Conservation (phyloP, 2,329 filamentous ascomycete species). For the Trichoderma lentiforme region DNA sequence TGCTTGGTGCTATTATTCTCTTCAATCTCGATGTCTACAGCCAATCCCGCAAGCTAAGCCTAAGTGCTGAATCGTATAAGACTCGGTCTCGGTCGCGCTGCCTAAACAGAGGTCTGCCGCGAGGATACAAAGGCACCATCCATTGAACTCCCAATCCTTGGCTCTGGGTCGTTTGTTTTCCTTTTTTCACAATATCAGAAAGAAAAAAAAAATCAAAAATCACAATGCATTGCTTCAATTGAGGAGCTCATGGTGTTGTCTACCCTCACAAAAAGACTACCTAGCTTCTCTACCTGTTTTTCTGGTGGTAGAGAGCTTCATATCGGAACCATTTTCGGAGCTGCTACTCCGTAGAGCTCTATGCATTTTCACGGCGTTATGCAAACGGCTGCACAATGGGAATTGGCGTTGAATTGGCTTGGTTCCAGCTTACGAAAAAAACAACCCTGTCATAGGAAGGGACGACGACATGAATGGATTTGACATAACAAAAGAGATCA, state of each 20-base stretch:
- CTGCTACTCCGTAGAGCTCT: background rate
- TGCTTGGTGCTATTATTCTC: conserved; percentile 33
- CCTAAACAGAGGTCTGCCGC: conserved; percentile 22
- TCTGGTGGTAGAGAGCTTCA: background rate
- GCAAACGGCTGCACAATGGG: background rate
- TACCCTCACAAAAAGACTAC: conserved; percentile 21
- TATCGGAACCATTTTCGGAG: background rate
- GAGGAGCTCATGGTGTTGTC: conserved; percentile 16
- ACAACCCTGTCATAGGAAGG: conserved; percentile 19
- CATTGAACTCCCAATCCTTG: background rate
- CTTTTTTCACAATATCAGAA: conserved; percentile 22
- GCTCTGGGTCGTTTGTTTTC: background rate
- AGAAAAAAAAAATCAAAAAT: conserved; percentile 18
- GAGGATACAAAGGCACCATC: conserved; percentile 17
- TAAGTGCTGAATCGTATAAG: conserved; percentile 22
- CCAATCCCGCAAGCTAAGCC: conserved; percentile 13
- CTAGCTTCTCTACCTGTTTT: background rate
- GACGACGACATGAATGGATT: conserved; percentile 23
- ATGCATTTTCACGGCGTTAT: conserved; percentile 11
- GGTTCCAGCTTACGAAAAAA: background rate
- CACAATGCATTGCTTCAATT: conserved; percentile 7
- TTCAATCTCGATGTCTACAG: conserved; percentile 24
- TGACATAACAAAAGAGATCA: conserved; percentile 16
- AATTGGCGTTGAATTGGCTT: conserved; percentile 2
- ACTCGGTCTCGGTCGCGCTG: conserved; percentile 4